Base-by-base conservation (phyloP, 2,329 filamentous ascomycete species). In the Xylariaceae sp. region DNA sequence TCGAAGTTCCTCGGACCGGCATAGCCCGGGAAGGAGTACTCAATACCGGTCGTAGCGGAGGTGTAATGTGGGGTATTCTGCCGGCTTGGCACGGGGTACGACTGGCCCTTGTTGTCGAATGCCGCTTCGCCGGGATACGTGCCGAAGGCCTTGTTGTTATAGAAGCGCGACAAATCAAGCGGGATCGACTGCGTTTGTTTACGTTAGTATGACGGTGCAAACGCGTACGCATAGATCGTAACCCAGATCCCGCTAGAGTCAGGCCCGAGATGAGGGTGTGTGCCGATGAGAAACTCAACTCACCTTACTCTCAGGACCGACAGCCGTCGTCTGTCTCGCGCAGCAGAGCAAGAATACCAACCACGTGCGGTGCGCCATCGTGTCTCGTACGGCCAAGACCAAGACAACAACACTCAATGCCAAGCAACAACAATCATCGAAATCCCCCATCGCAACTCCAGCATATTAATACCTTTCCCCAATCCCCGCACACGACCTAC, bases 101-200 rank as follows among this genome's bases (percentile, higher is more conserved):
- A 77, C 53, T 78, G 72, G 48, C 74, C 73, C 2, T 74, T 63
- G 1, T 59, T 63, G 56, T 80, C 76, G 59, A 80, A 78, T n/a
- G 74, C 70, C 1, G 78, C 75, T 63, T 80, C 76, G 1, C 77
- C 77, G 0, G 78, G 74, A 10, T 70, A 70, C 0, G 72, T 71
- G 2, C 77, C 77, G 59, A 81, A 80, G 1, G 70, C 78, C 57
- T 78, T 78, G 65, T 80, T 80, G 69, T 81, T 79, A 68, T 76
- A 77, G 48, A 73, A 72, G 0, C 67, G 15, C 0, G 69, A 66
- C 18, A 80, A 64, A 10, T 74, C 67, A 2, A 76, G 50, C 0
- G 66, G 68, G 6, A 70, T 62, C 11, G 72, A 73, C 67, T 71
- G 55, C 6, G 47, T 17, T 17, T 17, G 11, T 49, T 49, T 17